A percentile compares a stretch with the other conserved stretches of the same genome.
phyloP scores from a whole-genome alignment of 768 basidiomycete species.

The Leucogyrophana mollusca region DNA sequence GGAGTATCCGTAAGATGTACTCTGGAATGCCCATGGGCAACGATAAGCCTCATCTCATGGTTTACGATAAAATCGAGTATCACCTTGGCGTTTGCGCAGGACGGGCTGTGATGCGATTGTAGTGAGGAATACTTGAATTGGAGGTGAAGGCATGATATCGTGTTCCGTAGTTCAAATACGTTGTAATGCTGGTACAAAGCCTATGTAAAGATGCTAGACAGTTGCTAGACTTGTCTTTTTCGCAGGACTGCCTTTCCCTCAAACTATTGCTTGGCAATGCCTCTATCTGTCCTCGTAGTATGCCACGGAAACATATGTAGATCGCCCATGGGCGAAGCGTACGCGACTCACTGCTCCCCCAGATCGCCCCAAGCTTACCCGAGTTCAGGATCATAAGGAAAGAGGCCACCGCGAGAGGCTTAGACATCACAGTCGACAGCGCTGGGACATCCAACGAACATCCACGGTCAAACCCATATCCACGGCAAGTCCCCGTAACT shows the following conservation, averaged over 20 bases:
- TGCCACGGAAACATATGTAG: conserved; percentile 88
- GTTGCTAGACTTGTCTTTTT: background rate
- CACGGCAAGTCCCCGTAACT: conserved; percentile 48
- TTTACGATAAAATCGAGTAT: conserved; percentile 5
- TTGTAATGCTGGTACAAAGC: too few species aligned
- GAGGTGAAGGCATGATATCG: conserved; percentile 85
- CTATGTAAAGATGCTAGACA: too few species aligned
- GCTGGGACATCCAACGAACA: conserved; percentile 88
- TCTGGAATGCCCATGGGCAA: conserved; percentile 44
- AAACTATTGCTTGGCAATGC: conserved; percentile 12
- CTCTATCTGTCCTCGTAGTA: conserved; percentile 65
- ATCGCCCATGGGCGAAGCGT: conserved; percentile 91
- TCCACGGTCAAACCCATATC: conserved; percentile 79
- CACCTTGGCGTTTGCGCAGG: conserved; percentile 79
- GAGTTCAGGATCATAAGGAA: too few species aligned
- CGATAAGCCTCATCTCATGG: background rate
- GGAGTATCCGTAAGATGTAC: conserved; percentile 77
- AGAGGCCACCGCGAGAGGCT: conserved; percentile 60
- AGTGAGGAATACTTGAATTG: conserved; percentile 79
- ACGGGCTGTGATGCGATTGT: conserved; percentile 82
- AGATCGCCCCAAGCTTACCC: too few species aligned
- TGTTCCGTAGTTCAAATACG: too few species aligned
- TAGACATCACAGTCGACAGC: conserved; percentile 75
- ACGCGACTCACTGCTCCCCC: conserved; percentile 48
- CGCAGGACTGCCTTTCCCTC: conserved; percentile 2